phyloP scores from a whole-genome alignment of 2,329 filamentous ascomycete genomes.

The Verticillium albo-atrum region DNA sequence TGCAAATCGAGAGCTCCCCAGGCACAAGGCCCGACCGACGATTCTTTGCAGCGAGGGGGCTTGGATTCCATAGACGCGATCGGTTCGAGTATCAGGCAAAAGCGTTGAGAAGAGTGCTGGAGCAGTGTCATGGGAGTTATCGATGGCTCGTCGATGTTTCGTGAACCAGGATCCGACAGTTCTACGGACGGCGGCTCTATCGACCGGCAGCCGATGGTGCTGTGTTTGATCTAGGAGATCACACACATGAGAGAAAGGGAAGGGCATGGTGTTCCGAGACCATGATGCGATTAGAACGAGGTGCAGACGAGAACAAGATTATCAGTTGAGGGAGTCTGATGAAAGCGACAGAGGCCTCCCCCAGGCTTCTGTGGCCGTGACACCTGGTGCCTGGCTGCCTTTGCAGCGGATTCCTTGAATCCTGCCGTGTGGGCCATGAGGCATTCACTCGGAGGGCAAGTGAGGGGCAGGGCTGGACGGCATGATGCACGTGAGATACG shows the following conservation, averaged over 20 bases:
- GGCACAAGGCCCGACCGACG: conserved; percentile 59
- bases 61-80: conserved; percentile 73
- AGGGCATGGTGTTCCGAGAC: conserved; percentile 44
- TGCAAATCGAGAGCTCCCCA: conserved; percentile 56
- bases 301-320: neutral
- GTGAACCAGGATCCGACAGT: conserved; percentile 65
- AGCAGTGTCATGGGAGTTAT: conserved; percentile 50
- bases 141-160: conserved; percentile 53
- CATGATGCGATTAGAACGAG: neutral
- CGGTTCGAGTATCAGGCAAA: conserved; percentile 69
- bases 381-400: neutral
- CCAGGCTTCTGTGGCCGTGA: neutral
- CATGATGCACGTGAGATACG: neutral
- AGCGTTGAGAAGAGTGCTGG: conserved; percentile 70
- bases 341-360: neutral
- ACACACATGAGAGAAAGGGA: conserved; percentile 68
- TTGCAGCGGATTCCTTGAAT: neutral
- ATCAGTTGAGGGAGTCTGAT: neutral
- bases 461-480: neutral
- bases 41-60: conserved; percentile 57
- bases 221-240: conserved; percentile 69
- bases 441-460: neutral
- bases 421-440: neutral
- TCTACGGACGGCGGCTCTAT: conserved; percentile 12
- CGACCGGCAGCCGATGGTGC: conserved; percentile 26